These are phyloP conservation scores for Medicago ruthenica DNA, from an alignment of 306 rosid species.

Conservation along the genomic window DNA sequence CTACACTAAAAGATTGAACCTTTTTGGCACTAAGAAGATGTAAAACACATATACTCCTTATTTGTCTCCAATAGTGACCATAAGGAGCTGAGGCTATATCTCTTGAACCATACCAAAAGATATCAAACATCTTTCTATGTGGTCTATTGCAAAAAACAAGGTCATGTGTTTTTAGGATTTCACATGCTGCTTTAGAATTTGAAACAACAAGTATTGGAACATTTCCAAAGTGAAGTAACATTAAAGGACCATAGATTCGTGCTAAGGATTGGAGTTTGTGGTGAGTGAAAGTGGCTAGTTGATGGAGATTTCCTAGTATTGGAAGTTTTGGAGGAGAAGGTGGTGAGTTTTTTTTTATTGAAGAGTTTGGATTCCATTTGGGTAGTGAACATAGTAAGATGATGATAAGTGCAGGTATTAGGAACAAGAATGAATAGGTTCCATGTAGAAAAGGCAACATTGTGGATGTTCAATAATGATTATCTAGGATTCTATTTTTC, in stretches of 20 bases:
- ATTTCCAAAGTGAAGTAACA: constrained; percentile 6
- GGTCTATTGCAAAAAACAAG: constrained; percentile 23
- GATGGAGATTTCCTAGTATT: no score
- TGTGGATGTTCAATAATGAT: no score
- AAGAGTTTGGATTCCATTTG: no score
- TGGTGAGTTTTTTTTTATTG: no score
- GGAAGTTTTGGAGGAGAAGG: no score
- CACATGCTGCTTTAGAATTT: background rate
- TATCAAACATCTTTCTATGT: constrained; percentile 37
- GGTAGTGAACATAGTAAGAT: no score
- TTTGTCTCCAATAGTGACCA: constrained; percentile 38
- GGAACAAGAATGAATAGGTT: no score
- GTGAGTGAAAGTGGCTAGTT: no score
- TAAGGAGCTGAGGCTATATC: constrained; percentile 24
- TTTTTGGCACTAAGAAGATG: constrained; percentile 36
- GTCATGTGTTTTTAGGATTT: constrained; percentile 13
- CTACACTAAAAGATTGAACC: constrained; percentile 26
- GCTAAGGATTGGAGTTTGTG: no score
- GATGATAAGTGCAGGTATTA: no score
- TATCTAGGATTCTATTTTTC: no score
- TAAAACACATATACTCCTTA: constrained; percentile 24
- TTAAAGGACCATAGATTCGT: background rate
- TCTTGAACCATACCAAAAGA: constrained; percentile 29
- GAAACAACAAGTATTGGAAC: background rate
- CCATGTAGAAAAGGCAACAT: no score